phyloP scores from a whole-genome alignment of 768 basidiomycete species.

The Mycena rosella region DNA sequence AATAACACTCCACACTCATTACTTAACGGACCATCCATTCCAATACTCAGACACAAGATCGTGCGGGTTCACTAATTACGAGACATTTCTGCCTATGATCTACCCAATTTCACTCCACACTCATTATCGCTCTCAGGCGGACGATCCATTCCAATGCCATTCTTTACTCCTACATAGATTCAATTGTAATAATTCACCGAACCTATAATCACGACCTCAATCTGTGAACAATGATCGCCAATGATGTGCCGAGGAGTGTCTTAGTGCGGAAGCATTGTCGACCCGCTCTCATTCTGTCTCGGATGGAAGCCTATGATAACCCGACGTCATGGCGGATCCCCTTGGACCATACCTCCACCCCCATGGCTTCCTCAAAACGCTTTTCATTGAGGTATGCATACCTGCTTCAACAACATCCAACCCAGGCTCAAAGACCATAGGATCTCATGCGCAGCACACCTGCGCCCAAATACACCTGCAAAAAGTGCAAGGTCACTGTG shows the following conservation, averaged over 20 bases:
- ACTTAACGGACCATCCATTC: too few species aligned
- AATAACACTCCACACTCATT: too few species aligned
- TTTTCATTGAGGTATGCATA: conserved; percentile 23
- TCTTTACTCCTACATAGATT: too few species aligned
- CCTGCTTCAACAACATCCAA: not conserved
- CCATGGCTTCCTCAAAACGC: conserved; percentile 2
- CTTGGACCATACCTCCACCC: not conserved
- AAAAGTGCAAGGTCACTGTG: conserved; percentile 25
- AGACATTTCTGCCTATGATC: too few species aligned
- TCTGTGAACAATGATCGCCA: too few species aligned
- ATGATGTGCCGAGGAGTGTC: not conserved
- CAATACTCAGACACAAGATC: too few species aligned
- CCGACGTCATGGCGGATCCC: not conserved
- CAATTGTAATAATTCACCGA: too few species aligned
- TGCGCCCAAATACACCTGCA: conserved; percentile 30
- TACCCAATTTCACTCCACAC: too few species aligned
- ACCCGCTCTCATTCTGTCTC: conserved; percentile 17
- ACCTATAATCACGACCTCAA: too few species aligned
- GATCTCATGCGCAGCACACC: conserved; percentile 18
- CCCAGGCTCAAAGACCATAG: not conserved
- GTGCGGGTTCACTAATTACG: too few species aligned
- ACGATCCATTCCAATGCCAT: too few species aligned
- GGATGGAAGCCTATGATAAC: not conserved
- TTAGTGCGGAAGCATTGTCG: conserved; percentile 1
- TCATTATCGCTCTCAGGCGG: too few species aligned